Percentiles rank a stretch among this genome's conserved stretches.
These are phyloP conservation scores for Boletus sp. DNA, from an alignment of 768 basidiomycete genomes.

Conservation along the genomic window DNA sequence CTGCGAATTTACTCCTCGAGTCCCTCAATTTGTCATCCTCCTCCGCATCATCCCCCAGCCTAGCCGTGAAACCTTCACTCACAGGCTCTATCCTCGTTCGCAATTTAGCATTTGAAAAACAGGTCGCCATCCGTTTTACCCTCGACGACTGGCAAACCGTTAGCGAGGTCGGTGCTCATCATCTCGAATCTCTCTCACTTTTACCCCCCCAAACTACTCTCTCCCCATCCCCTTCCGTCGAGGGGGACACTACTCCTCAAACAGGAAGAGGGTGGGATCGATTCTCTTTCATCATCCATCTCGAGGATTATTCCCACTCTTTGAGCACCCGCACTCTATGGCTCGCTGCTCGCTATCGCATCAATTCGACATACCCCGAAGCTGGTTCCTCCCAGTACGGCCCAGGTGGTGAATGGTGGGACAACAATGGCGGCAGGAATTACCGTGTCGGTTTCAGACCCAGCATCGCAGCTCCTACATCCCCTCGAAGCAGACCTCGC, in stretches of 20 bases:
- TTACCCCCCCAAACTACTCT: constrained; percentile 30
- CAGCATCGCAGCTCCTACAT: not conserved
- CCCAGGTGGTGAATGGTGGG: constrained; percentile 83
- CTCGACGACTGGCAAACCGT: constrained; percentile 94
- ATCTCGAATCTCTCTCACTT: constrained; percentile 41
- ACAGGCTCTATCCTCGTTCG: constrained; percentile 77
- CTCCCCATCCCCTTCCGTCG: not conserved
- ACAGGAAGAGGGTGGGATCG: constrained; percentile 46
- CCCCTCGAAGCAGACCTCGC: constrained; percentile 5
- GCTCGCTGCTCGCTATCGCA: constrained; percentile 55
- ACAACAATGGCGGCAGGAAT: constrained; percentile 79
- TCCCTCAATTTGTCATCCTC: constrained; percentile 30
- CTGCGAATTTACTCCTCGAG: constrained; percentile 37
- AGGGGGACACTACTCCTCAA: not conserved
- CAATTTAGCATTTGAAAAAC: constrained; percentile 85
- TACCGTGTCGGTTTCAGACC: constrained; percentile 68
- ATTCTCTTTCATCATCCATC: constrained; percentile 57
- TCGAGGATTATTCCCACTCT: constrained; percentile 64
- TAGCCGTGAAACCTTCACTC: constrained; percentile 37
- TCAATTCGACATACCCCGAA: constrained; percentile 17
- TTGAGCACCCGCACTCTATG: constrained; percentile 53
- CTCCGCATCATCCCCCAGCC: not conserved
- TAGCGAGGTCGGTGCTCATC: constrained; percentile 67
- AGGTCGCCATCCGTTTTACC: constrained; percentile 83
- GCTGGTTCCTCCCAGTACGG: constrained; percentile 29